Percentiles rank a stretch among this genome's conserved stretches.
phyloP scores from a whole-genome alignment of 2,329 filamentous ascomycete species.

The Akanthomyces muscarius region DNA sequence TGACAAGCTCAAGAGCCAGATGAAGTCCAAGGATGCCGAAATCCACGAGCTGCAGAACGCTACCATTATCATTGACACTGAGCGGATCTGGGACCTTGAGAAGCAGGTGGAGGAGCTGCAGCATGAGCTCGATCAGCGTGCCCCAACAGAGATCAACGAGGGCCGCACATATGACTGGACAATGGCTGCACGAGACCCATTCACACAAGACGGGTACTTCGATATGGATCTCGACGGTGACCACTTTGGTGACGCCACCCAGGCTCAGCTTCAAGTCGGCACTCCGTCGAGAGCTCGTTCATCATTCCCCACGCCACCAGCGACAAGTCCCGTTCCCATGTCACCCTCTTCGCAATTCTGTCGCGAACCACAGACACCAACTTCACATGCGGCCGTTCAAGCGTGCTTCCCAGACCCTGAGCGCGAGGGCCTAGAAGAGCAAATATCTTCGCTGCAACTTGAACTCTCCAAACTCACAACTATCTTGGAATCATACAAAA shows the following conservation, averaged over 20 bases:
- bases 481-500: constrained; percentile 45
- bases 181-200: constrained; percentile 45
- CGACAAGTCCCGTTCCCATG: constrained; percentile 44
- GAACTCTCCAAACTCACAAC: constrained; percentile 46
- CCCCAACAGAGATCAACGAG: constrained; percentile 23
- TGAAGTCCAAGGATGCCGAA: constrained; percentile 49
- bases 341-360: constrained; percentile 36
- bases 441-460: constrained; percentile 45
- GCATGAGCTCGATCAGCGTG: constrained; percentile 27
- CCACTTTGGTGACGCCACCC: constrained; percentile 47
- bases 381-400: constrained; percentile 38
- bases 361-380: constrained; percentile 12
- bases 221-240: constrained; percentile 38
- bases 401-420: constrained; percentile 39
- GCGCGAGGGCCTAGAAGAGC: constrained; percentile 40
- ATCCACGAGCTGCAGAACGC: constrained; percentile 50
- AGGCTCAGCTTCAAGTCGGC: constrained; percentile 48
- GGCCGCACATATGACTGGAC: constrained; percentile 46
- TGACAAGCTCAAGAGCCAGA: constrained; percentile 42
- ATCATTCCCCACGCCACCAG: constrained; percentile 54
- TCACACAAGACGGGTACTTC: constrained; percentile 33
- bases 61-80: constrained; percentile 46
- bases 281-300: constrained; percentile 43
- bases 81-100: constrained; percentile 40
- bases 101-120: constrained; percentile 36